Conservation (phyloP, 2,329 filamentous ascomycete species). For the Scytalidium lignicola region DNA sequence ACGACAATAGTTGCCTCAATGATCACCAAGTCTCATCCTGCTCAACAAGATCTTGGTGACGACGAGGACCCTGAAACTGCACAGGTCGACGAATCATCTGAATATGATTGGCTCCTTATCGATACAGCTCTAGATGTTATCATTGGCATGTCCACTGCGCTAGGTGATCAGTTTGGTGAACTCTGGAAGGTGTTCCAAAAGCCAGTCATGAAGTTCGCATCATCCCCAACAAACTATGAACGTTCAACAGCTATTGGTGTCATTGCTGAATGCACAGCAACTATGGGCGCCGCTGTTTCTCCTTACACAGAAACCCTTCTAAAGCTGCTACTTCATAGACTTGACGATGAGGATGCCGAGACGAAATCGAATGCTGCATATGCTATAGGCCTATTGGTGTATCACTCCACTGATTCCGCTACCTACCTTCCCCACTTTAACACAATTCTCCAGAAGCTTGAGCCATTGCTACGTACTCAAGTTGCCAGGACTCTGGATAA, state of each 20-base stretch:
- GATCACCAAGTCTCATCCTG: slow-evolving; percentile 85
- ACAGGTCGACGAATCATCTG: slow-evolving; percentile 67
- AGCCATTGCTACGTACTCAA: slow-evolving; percentile 72
- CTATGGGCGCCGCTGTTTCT: slow-evolving; percentile 77
- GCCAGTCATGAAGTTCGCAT: slow-evolving; percentile 80
- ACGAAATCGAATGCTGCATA: slow-evolving; percentile 95
- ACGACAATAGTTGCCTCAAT: slow-evolving; percentile 71
- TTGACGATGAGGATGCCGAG: slow-evolving; percentile 84
- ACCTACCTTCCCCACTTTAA: slow-evolving; percentile 72
- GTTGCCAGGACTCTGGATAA: slow-evolving; percentile 87
- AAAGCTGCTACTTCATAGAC: slow-evolving; percentile 76
- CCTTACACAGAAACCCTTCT: slow-evolving; percentile 73
- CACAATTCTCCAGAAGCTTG: slow-evolving; percentile 77
- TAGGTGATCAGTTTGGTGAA: slow-evolving; percentile 76
- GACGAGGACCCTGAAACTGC: slow-evolving; percentile 72
- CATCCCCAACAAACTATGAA: slow-evolving; percentile 80
- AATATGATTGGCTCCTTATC: slow-evolving; percentile 96
- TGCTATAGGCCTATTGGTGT: slow-evolving; percentile 77
- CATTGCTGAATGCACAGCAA: slow-evolving; percentile 83
- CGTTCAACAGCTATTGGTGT: slow-evolving; percentile 86
- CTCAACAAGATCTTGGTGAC: slow-evolving; percentile 83
- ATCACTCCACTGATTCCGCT: slow-evolving; percentile 67
- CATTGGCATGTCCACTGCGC: slow-evolving; percentile 74
- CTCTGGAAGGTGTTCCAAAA: slow-evolving; percentile 97
- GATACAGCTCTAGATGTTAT: slow-evolving; percentile 92